These are phyloP conservation scores for Leucosporidium scottii DNA, from an alignment of 768 basidiomycete species.

Conservation along the genomic window DNA sequence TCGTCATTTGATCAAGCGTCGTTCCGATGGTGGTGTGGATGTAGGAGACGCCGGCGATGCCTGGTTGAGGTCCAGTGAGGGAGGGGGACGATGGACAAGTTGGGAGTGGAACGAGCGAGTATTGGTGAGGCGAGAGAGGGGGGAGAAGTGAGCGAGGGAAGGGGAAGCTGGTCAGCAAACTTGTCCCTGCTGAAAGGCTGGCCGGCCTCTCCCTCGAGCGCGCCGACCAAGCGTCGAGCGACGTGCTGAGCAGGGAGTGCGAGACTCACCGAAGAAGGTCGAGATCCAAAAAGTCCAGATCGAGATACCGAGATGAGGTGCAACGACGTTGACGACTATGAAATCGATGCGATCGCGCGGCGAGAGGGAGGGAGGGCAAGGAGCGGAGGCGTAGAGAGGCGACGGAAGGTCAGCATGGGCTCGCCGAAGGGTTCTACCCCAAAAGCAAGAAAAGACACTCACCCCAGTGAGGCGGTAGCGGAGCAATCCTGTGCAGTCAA, in stretches of 20 bases:
- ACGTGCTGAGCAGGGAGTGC: no score
- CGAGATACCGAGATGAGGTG: constrained; percentile 84
- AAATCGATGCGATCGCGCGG: constrained; percentile 56
- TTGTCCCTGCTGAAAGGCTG: no score
- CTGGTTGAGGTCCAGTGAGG: no score
- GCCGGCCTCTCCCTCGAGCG: no score
- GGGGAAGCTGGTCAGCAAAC: no score
- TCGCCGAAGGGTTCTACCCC: no score
- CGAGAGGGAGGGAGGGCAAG: constrained; percentile 56
- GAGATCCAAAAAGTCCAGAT: constrained; percentile 79
- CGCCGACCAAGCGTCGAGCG: not conserved
- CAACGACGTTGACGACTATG: constrained; percentile 73
- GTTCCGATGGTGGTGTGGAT: constrained; percentile 84
- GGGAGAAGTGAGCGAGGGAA: not conserved
- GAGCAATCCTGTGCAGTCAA: not conserved
- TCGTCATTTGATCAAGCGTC: constrained; percentile 88
- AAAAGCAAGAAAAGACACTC: not conserved
- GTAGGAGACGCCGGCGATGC: constrained; percentile 75
- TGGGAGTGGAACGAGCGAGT: no score
- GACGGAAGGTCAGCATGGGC: constrained; percentile 42
- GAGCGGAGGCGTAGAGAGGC: constrained; percentile 51
- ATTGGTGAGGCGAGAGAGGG: not conserved
- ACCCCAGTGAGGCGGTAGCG: not conserved
- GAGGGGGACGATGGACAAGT: no score
- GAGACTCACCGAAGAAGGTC: constrained; percentile 64